Base-by-base conservation (phyloP, 1,284 basidiomycete species). In the Fistulinella cinereoalba region DNA sequence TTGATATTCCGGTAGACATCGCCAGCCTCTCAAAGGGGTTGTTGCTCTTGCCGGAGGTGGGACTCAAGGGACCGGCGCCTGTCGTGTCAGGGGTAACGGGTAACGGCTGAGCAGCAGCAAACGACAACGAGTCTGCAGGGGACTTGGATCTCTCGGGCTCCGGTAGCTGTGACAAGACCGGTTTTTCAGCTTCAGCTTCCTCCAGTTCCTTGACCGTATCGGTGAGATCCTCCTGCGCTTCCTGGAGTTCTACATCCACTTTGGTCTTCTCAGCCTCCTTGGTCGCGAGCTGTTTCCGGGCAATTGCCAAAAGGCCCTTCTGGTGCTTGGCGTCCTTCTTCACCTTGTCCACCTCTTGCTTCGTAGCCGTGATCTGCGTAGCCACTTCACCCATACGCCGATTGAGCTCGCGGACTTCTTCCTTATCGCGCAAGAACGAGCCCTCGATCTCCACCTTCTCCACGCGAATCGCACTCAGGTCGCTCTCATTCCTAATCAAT, bases 241-340 rank as follows among this genome's bases (percentile, higher is more conserved):
- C 87, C 54, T 80, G 77, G 7, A 87, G 68, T 56, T 96, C 92
- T 60, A 81, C 80, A 55, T 86, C 81, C 2, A 76, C 74, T 59
- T 83, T 86, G 12, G 79, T 80, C 45, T 80, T 81, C 55, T 93
- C 88, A 0, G 76, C 73, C 67, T 98, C 95, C 41, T 91, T 88
- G 0, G 88, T 83, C 13, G 79, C 81, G 19, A 99, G 74, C 71
- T 99, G 97, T 70, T 99, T 99, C 73, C 88, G 88, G 9, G 91
- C 88, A 64, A 99, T 97, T 4, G 94, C 93, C 13, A 95, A 77
- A 47, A 97, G 75, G 12, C 96, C 97, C 68, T 94, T 97, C 69
- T 98, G 94, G 65, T 97, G 92, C 63, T 97, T 87, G 1, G 90
- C 91, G 41, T 98, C 94, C 70, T 94, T 97, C 72, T 85, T 93